Conservation (phyloP, 371 early-diverging fungal species). For the Mortierella sp. region DNA sequence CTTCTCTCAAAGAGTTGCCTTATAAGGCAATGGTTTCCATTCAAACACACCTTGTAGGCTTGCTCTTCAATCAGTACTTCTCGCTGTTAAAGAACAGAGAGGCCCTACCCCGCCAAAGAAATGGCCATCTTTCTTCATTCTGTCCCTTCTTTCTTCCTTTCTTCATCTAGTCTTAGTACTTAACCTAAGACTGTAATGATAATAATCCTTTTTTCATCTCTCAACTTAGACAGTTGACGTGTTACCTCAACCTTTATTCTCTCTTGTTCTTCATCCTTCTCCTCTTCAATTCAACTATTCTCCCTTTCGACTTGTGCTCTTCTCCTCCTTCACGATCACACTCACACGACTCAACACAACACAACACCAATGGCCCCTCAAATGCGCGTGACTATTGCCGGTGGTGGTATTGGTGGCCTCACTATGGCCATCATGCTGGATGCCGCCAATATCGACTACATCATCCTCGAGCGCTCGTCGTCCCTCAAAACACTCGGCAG, state of each 20-base stretch:
- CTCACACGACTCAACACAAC: too few relatives aligned
- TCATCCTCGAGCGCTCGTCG: slow-evolving; percentile 43
- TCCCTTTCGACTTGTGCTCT: too few relatives aligned
- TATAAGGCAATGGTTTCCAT: neutral
- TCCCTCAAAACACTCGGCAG: slow-evolving; percentile 34
- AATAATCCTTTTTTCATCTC: neutral
- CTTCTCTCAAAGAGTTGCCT: neutral
- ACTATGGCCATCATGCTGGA: slow-evolving; percentile 47
- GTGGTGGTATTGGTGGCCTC: slow-evolving; percentile 53
- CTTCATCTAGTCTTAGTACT: too few relatives aligned
- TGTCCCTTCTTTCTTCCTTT: neutral
- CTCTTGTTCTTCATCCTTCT: neutral
- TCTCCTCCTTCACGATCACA: neutral
- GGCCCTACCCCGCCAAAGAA: too few relatives aligned
- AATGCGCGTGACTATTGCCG: slow-evolving; percentile 29
- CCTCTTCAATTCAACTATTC: neutral
- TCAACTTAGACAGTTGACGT: neutral
- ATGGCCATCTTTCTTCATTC: too few relatives aligned
- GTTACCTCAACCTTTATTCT: neutral
- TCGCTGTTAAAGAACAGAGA: too few relatives aligned
- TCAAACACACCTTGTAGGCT: too few relatives aligned
- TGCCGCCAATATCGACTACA: slow-evolving; percentile 37
- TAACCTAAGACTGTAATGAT: too few relatives aligned
- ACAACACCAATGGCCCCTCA: neutral
- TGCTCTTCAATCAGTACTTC: too few relatives aligned